Base-by-base conservation (phyloP, 2,329 filamentous ascomycete species). In the Alternaria atra region DNA sequence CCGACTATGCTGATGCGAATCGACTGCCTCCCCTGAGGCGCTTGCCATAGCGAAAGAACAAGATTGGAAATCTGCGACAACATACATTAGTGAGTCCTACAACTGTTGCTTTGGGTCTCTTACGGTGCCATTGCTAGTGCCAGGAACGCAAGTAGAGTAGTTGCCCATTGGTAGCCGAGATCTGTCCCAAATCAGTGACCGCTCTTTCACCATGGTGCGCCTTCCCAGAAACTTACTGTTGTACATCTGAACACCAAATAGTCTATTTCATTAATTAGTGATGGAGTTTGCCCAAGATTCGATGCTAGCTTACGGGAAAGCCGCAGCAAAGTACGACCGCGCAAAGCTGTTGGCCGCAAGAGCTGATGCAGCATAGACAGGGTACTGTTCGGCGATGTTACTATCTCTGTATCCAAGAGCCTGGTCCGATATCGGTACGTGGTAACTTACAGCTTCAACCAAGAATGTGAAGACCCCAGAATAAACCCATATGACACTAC, bases 381-480 rank as follows among this genome's bases (percentile, higher is more conserved):
- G 81, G 72, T 84, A 83, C 80, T 81, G 61, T 58, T 71, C 65
- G 61, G 54, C 68, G 61, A 69, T 34, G 72, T 76, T 67, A 76
- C 55, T 43, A 52, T 29, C 32, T 60, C 54, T 65, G 52, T 52
- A 61, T 56, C 63, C 67, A 64, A 32, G 23, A 50, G 48, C 60
- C 55, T 60, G 55, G 61, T 67, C 69, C 71, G 62, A 72, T 67
- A 53, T 68, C 68, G 68, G 70, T 64, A 40, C 42, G 25, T 52
- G 52, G 52, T 57, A 34, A 79, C 80, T 75, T 72, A 83, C 81
- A 67, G 78, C 80, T 68, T 90, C 87, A 10, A 94, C 92, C 65
- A 96, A 82, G 80, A 96, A 97, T 12, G 93, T 96, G 78, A 97
- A 97, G 67, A 96, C 88, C 53, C 93, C 92, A 58, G 88, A 90